Conservation (phyloP, 2,329 filamentous ascomycete genomes). For the Trichoderma citrinoviride region DNA sequence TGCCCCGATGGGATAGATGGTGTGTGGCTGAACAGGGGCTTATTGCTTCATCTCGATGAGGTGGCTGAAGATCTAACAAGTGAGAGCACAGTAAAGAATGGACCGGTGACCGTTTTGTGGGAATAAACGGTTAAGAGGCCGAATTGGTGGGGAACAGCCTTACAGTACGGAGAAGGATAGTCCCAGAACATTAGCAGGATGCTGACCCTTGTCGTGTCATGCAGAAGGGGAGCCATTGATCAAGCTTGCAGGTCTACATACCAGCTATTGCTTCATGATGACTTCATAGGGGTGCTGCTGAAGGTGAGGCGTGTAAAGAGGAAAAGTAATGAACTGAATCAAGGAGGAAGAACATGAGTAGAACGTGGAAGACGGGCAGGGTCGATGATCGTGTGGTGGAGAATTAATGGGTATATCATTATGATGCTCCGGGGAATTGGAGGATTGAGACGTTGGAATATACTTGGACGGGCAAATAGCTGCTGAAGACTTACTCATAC, state of each 20-base stretch:
- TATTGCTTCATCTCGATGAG: slow-evolving; percentile 10
- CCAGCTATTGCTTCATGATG: slow-evolving; percentile 14
- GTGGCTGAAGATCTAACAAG: background rate
- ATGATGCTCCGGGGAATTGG: slow-evolving; percentile 13
- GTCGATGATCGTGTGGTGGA: background rate
- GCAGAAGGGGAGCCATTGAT: background rate
- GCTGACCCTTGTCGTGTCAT: slow-evolving; percentile 11
- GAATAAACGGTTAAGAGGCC: background rate
- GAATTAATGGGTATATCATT: slow-evolving; percentile 18
- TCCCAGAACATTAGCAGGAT: background rate
- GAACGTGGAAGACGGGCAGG: background rate
- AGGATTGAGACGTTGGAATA: background rate
- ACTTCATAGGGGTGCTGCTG: background rate
- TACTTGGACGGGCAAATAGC: background rate
- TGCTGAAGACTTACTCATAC: background rate
- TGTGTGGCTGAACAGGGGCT: background rate
- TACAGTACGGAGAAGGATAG: background rate
- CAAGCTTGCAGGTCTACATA: background rate
- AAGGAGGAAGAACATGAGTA: background rate
- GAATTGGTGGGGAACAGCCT: background rate
- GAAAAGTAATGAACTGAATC: background rate
- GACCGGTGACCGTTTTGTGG: background rate
- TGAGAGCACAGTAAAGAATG: background rate
- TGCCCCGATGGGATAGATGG: background rate
- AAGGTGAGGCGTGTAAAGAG: slow-evolving; percentile 5